Evolutionary conservation across 148 eudicot genomes (phyloP).

Genomic region (Chenopodium berlandieri): DNA sequence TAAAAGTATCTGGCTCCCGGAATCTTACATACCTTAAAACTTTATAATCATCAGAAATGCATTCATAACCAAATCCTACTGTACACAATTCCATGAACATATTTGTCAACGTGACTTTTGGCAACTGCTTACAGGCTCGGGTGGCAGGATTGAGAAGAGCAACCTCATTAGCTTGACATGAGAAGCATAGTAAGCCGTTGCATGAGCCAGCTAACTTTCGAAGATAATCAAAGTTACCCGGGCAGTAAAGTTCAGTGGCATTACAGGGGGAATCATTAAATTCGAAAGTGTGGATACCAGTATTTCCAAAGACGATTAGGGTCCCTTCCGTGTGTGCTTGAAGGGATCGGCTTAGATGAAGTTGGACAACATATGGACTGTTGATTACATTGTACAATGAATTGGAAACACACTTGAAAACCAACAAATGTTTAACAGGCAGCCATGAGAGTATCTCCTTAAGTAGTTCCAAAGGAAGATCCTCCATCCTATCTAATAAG

Average conservation of each 20-base stretch:
- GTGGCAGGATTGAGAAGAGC: not conserved
- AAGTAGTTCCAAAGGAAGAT: not conserved
- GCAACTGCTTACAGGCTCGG: not conserved
- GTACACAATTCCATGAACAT: not conserved
- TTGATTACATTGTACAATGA: not conserved
- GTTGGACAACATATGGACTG: not conserved
- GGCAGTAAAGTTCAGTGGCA: not conserved
- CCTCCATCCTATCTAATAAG: not conserved
- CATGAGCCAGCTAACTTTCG: not conserved
- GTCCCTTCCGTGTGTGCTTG: too few species aligned
- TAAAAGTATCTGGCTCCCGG: too few species aligned
- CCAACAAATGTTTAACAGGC: not conserved
- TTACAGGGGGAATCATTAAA: too few species aligned
- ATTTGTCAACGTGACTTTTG: not conserved
- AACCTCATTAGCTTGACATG: not conserved
- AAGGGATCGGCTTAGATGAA: not conserved
- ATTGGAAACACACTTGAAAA: constrained; percentile 1
- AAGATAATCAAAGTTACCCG: not conserved
- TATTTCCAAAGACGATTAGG: not conserved
- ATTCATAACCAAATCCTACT: not conserved
- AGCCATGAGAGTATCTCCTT: not conserved
- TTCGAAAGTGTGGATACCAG: too few species aligned
- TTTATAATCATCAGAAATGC: not conserved
- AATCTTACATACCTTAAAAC: not conserved
- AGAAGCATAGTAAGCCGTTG: not conserved